Percentiles rank a stretch among this genome's conserved stretches.
These are phyloP conservation scores for Leucoagaricus sp. DNA, from an alignment of 1,284 basidiomycete species.

Conservation along the genomic window DNA sequence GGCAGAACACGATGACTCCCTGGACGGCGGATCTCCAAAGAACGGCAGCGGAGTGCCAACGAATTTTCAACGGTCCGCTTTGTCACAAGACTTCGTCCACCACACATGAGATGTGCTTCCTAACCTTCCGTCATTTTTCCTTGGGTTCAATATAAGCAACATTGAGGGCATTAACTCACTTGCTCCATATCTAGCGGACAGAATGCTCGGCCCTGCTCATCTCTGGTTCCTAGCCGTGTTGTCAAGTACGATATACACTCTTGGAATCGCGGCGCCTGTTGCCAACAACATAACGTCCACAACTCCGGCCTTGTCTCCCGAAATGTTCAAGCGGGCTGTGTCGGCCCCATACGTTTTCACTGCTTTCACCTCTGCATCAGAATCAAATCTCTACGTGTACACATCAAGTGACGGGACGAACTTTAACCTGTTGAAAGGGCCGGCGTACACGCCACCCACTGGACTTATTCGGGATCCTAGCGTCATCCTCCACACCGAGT, in stretches of 20 bases:
- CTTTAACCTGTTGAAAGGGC: slow-evolving; percentile 33
- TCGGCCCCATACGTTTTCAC: slow-evolving; percentile 35
- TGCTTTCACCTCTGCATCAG: slow-evolving; percentile 33
- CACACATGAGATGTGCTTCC: slow-evolving; percentile 1
- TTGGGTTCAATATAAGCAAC: slow-evolving; percentile 1
- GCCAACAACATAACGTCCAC: slow-evolving; percentile 15
- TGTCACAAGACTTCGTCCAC: slow-evolving; percentile 5
- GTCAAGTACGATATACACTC: not conserved
- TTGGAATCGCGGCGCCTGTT: not conserved
- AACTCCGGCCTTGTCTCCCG: slow-evolving; percentile 23
- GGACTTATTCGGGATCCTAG: slow-evolving; percentile 37
- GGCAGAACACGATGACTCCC: not conserved
- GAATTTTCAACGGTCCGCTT: not conserved
- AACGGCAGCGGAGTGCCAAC: not conserved
- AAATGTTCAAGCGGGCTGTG: slow-evolving; percentile 34
- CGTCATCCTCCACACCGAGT: slow-evolving; percentile 36
- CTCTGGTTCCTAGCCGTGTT: not conserved
- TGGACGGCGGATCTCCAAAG: not conserved
- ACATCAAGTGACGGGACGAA: slow-evolving; percentile 35
- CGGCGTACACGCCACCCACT: slow-evolving; percentile 34
- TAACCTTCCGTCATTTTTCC: slow-evolving; percentile 13
- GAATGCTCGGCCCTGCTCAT: not conserved
- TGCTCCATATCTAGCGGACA: not conserved
- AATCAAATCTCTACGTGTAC: slow-evolving; percentile 37
- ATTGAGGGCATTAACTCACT: not conserved